A percentile compares a stretch with the other conserved stretches of the same genome.
These are phyloP conservation scores for Chlorociboria aeruginascens DNA, from an alignment of 495 filamentous ascomycete genomes.

Conservation along the genomic window DNA sequence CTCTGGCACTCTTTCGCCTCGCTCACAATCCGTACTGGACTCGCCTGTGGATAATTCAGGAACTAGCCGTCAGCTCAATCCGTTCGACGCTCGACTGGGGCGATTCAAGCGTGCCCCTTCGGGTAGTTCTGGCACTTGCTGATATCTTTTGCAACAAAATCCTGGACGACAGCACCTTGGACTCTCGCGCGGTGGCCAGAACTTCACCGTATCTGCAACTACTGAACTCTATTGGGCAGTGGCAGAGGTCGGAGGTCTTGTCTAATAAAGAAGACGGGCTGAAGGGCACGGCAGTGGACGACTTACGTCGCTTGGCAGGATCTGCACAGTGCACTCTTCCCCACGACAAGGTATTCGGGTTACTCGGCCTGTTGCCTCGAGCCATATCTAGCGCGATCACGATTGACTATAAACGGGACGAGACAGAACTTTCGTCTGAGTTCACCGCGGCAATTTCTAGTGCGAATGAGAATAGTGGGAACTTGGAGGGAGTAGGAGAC, in stretches of 20 bases:
- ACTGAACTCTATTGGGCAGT: constrained; percentile 7
- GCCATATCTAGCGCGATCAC: constrained; percentile 10
- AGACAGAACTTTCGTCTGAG: constrained; percentile 10
- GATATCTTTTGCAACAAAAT: constrained; percentile 9
- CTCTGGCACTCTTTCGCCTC: constrained; percentile 6
- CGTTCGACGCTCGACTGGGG: constrained; percentile 8
- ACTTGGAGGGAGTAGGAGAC: too few relatives aligned
- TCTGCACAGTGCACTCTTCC: constrained; percentile 8
- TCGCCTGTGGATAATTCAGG: constrained; percentile 13
- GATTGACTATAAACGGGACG: constrained; percentile 7
- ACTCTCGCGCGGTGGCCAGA: neutral
- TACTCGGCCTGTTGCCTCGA: constrained; percentile 9
- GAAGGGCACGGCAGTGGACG: constrained; percentile 6
- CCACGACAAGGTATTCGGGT: constrained; percentile 10
- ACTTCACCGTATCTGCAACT: constrained; percentile 7
- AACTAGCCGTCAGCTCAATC: constrained; percentile 10
- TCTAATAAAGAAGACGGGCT: constrained; percentile 10
- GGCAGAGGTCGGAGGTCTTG: constrained; percentile 9
- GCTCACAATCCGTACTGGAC: constrained; percentile 9
- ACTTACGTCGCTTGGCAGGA: constrained; percentile 10
- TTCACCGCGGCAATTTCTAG: constrained; percentile 6
- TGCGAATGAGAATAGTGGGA: constrained; percentile 6
- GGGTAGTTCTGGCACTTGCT: constrained; percentile 3
- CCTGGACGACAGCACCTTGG: neutral
- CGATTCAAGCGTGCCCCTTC: constrained; percentile 5